Base-by-base conservation (phyloP, 1,284 basidiomycete genomes). In the Coriolopsis trogii region DNA sequence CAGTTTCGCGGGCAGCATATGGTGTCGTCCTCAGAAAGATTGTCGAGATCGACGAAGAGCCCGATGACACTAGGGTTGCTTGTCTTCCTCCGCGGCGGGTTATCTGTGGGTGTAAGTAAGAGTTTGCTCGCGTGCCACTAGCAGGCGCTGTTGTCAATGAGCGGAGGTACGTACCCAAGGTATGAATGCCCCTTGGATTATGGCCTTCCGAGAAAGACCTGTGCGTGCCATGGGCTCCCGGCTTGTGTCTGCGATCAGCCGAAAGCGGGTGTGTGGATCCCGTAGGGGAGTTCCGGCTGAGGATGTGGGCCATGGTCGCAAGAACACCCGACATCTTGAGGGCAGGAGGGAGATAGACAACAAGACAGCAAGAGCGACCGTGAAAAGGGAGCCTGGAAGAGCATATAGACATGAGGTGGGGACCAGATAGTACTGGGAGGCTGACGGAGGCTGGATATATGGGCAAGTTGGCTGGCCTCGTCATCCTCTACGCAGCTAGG, bases 1-100 rank as follows among this genome's bases (percentile, higher is more conserved):
- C 50, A 56, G 25, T 56, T 39, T 3, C 30, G 26, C 23, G 47
- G 52, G 24, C 26, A 50, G 44, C 39, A 52, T 4, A 46, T 18
- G 4, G 37, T 20, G 9, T 34, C 36, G 21, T 29, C 41, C 18
- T 44, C 31, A 7, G 12, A 10, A 38, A n/a, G n/a, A 1, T 25
- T 29, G 16, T 48, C 38, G 18, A 41, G 46, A 8, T 41, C 29
- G 23, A 48, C 46, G 2, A 31, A 12, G n/a, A 40, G 37, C 20
- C 28, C 13, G 37, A 46, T 23, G 18, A 36, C 44, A 20, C 30
- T 37, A 12, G 26, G 20, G 20, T 7, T 15, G 37, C 12, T 20
- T 4, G 36, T 23, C 42, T 34, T 44, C 21, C 9, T 44, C 7
- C 12, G 24, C n/a, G 25, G 6, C 7, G 24, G 23, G 3, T 26